Evolutionary conservation across 2,329 filamentous ascomycete genomes (phyloP), one percentile per base, ranked within the genome.

Genomic region (Phialophora verrucosa): DNA sequence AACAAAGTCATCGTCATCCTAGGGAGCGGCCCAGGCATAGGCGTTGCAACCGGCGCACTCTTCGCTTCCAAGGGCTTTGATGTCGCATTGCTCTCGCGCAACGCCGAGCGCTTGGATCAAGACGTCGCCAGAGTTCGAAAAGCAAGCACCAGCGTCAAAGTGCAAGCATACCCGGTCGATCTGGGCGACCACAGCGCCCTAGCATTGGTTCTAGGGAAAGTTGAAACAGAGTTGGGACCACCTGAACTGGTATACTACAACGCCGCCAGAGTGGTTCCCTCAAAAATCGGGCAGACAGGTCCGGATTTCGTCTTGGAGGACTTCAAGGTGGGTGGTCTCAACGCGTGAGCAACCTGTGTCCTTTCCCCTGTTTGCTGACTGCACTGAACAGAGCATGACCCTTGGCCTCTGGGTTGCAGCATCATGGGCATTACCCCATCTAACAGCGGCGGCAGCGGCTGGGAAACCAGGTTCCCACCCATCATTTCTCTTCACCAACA

Each of bases 241-340:
- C 67, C 67, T 25, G 67, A 69, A 55, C 58, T 69, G 25, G 64
- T 69, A 10, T 66, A 62, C 59, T 69, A 57, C 64, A 69, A 69
- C 35, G 67, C 67, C 10, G 67, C 64, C 12, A 61, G 64, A 32
- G 62, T 69, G 11, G 20, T 17, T 8, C 64, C 67, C 2, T 47
- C 56, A 3, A 62, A 58, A 53, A 61, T 69, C 57, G 67, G 64
- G 3, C 49, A 51, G 8, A 51, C 58, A 2, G 35, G 27, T 38
- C 61, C 67, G 27, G 61, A 67, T 11, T 58, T 62, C 27, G 32
- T 69, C 50, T 25, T 69, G 49, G 63, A 69, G 38, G 67, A 69
- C 35, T 69, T 66, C 61, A 69, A 69, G 61, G 64, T 59, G 23
- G 29, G 42, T 23, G 17, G 32, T 29, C 6, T n/a, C 27, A 14